Base-by-base conservation (phyloP, 164 flowering plant species). In the Taxillus chinensis region DNA sequence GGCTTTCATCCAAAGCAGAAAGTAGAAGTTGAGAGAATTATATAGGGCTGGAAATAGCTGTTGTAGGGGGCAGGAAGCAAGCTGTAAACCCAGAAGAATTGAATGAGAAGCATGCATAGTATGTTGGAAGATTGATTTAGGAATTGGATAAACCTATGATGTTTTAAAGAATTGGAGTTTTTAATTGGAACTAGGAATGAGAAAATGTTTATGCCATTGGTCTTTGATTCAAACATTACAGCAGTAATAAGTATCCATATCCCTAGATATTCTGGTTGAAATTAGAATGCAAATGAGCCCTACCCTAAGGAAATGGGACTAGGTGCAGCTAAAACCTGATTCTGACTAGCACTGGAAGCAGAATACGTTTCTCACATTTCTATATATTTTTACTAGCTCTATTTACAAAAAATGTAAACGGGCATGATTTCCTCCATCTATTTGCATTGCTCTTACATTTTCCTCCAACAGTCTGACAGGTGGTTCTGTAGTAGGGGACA, bases 401-500 rank as follows among this genome's bases (percentile, higher is more conserved):
- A 43, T 43, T 43, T 48, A 11, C 13, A 14, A 48, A 48, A 11
- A 48, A 8, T 37, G 5, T 38, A 38, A 39, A 14, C 27, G 3
- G 54, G 54, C 14, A 55, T 56, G 43, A n/a, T 42, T 57, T 39
- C 3, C 8, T 41, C 45, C 5, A 7, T 70, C 15, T 41, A 15
- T 58, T 27, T 53, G 46, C 43, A 51, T 45, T 13, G 8, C 39
- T 61, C 73, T 72, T 68, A 66, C 59, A 51, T 61, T 66, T 72
- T 64, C 48, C 41, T 68, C 41, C 73, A 62, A 68, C 87, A 92
- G 98, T 67, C 69, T 92, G 63, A 85, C 89, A 68, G 96, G 95
- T 73, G 98, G 96, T 75, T 92, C 98, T 55, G 80, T 88, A 72
- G 95, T 89, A 27, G 96, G 98, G 71, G 95, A 92, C 72, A 87